phyloP scores from a whole-genome alignment of 768 basidiomycete genomes.

The Atractiella rhizophila region DNA sequence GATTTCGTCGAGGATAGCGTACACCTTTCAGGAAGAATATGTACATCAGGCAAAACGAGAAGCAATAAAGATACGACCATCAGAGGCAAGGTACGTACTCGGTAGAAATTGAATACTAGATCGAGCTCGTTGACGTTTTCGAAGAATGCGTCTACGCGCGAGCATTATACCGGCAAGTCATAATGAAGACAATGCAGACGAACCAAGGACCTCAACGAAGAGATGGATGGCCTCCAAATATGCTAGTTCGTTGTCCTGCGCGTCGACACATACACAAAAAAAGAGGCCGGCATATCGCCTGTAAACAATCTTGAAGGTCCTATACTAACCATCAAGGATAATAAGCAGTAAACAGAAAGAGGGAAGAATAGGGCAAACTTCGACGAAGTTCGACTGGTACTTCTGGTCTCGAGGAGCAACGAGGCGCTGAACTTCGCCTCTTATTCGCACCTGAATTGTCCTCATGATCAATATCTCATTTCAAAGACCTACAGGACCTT shows the following conservation, averaged over 20 bases:
- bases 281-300: slow-evolving; percentile 89
- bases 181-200: slow-evolving; percentile 17
- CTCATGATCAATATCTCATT: too few relatives aligned
- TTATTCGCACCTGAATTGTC: slow-evolving; percentile 59
- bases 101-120: slow-evolving; percentile 97
- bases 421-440: slow-evolving; percentile 85
- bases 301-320: slow-evolving; percentile 93
- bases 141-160: slow-evolving; percentile 63
- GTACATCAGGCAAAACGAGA: neutral
- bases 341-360: too few relatives aligned
- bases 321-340: slow-evolving; percentile 37
- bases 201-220: slow-evolving; percentile 90
- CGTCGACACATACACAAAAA: slow-evolving; percentile 92
- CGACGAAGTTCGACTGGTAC: slow-evolving; percentile 96
- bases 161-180: neutral
- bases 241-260: slow-evolving; percentile 91
- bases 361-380: slow-evolving; percentile 48
- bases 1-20: slow-evolving; percentile 92
- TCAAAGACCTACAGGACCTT: too few relatives aligned
- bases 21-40: slow-evolving; percentile 37
- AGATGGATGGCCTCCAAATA: slow-evolving; percentile 94
- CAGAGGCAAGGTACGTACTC: slow-evolving; percentile 27
- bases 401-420: slow-evolving; percentile 95
- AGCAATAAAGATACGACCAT: neutral
- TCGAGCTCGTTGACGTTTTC: slow-evolving; percentile 67